Conservation (phyloP, 192 early-diverging fungal species). For the Coemansia sp. region DNA sequence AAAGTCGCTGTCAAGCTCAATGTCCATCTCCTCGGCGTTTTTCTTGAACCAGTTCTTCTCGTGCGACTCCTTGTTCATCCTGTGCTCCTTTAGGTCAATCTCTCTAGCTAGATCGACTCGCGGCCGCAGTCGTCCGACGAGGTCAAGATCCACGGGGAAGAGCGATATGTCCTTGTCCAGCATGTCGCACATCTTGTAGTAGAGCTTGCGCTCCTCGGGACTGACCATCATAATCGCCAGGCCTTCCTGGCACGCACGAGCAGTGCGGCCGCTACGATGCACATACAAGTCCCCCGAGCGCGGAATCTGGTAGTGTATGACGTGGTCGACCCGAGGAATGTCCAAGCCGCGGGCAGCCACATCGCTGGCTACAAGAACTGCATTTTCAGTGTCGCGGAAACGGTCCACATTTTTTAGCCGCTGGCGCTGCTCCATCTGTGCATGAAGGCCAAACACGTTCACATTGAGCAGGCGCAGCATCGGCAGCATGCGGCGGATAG, state of each 20-base stretch:
- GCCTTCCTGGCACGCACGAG: constrained; percentile 80
- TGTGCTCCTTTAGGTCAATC: constrained; percentile 80
- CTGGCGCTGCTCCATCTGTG: constrained; percentile 95
- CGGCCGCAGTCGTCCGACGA: constrained; percentile 68
- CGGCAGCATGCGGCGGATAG: constrained; percentile 83
- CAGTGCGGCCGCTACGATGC: constrained; percentile 92
- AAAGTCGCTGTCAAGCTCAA: constrained; percentile 75
- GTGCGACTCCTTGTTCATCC: constrained; percentile 62
- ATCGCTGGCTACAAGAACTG: constrained; percentile 90
- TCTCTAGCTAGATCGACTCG: constrained; percentile 77
- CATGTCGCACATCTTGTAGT: constrained; percentile 78
- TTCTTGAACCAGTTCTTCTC: constrained; percentile 77
- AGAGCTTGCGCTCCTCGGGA: constrained; percentile 79
- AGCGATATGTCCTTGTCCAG: constrained; percentile 74
- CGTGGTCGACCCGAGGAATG: constrained; percentile 87
- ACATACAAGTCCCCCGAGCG: constrained; percentile 93
- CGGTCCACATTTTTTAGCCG: constrained; percentile 90
- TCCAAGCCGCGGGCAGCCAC: constrained; percentile 96
- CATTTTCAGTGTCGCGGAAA: constrained; percentile 69
- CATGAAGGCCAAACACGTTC: constrained; percentile 81
- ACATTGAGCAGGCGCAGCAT: constrained; percentile 73
- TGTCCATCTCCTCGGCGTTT: constrained; percentile 74
- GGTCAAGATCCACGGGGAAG: constrained; percentile 78
- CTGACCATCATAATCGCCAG: constrained; percentile 78
- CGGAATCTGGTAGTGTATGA: constrained; percentile 95